Conservation (phyloP, 1,284 basidiomycete genomes). For the Uromyces viciae-fabae region DNA sequence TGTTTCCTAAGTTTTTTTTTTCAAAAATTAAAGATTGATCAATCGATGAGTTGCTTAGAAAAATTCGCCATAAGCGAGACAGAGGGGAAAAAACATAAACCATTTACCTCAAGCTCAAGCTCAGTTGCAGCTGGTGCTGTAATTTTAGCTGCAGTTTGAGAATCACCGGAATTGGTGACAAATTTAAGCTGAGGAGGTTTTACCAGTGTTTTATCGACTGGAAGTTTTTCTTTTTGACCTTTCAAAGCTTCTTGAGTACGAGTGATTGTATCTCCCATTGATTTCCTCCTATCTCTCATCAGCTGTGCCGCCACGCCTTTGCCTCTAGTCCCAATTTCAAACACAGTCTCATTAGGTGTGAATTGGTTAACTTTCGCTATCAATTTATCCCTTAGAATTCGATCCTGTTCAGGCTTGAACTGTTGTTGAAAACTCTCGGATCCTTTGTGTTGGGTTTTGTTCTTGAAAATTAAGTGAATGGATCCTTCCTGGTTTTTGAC, state of each 20-base stretch:
- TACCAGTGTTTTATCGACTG: conserved; percentile 16
- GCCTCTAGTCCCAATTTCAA: conserved; percentile 78
- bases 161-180: conserved; percentile 47
- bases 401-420: conserved; percentile 51
- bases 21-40: neutral
- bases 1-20: conserved; percentile 62
- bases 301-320: conserved; percentile 66
- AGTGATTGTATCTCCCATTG: conserved; percentile 62
- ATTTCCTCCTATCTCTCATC: conserved; percentile 84
- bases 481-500: conserved; percentile 64
- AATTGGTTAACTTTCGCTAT: conserved; percentile 76
- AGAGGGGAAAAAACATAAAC: neutral
- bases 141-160: neutral
- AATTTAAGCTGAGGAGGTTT: conserved; percentile 48
- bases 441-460: conserved; percentile 55
- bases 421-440: conserved; percentile 53
- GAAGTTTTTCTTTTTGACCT: neutral
- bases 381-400: conserved; percentile 65
- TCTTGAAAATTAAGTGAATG: conserved; percentile 64
- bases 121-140: conserved; percentile 15
- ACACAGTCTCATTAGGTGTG: conserved; percentile 81
- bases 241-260: conserved; percentile 47
- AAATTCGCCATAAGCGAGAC: neutral
- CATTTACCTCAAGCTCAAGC: conserved; percentile 33
- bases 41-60: neutral